phyloP scores from a whole-genome alignment of 805 yeast species.

The Pichia sporocuriosa region DNA sequence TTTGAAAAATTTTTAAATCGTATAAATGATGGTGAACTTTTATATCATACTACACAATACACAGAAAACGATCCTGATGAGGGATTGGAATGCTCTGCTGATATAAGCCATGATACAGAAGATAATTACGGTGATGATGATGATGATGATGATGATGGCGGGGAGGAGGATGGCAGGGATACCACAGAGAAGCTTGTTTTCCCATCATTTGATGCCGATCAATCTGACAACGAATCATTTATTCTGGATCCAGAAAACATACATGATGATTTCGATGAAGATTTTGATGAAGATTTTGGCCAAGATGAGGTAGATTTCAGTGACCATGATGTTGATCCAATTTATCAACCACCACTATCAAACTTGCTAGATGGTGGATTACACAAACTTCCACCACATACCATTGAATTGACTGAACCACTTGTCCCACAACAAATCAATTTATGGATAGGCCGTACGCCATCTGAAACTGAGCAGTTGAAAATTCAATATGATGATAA shows the following conservation, averaged over 20 bases:
- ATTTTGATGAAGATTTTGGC: conserved; percentile 16
- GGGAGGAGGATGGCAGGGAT: conserved; percentile 19
- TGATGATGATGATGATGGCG: conserved; percentile 21
- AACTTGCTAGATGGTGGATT: conserved; percentile 21
- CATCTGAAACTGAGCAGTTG: conserved; percentile 4
- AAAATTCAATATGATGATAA: conserved; percentile 22
- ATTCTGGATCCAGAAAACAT: conserved; percentile 1
- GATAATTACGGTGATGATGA: conserved; percentile 22
- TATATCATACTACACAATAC: conserved; percentile 69
- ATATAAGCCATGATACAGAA: conserved; percentile 24
- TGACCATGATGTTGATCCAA: conserved; percentile 35
- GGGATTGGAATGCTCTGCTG: conserved; percentile 25
- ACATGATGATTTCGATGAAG: conserved; percentile 36
- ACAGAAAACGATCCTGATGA: conserved; percentile 35
- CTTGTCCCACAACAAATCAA: conserved; percentile 66
- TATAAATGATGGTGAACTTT: conserved; percentile 33
- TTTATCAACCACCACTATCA: conserved; percentile 41
- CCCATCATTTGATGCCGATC: conserved; percentile 15
- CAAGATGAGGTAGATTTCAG: conserved; percentile 11
- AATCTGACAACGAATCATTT: conserved; percentile 3
- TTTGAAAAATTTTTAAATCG: conserved; percentile 42
- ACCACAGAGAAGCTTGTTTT: conserved; percentile 18
- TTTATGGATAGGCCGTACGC: conserved; percentile 55
- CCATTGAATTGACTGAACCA: conserved; percentile 10
- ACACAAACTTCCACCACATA: conserved; percentile 34